Base-by-base conservation (phyloP, 768 basidiomycete species). In the Hysterangium stoloniferum region DNA sequence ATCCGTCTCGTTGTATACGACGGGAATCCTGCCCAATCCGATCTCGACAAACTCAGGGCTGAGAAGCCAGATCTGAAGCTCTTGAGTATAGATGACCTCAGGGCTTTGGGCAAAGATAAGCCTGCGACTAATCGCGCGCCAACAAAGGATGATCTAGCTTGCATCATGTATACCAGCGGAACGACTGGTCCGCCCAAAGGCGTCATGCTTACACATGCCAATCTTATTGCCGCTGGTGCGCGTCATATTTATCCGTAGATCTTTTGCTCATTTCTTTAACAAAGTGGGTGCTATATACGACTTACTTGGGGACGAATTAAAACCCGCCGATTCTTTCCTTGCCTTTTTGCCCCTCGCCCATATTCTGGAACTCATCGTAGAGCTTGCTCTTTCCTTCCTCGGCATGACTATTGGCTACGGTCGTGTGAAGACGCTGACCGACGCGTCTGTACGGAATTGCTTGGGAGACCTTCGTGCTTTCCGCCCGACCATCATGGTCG, bases 171-270 rank as follows among this genome's bases (percentile, higher is more conserved):
- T 73, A 99, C 96, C 13, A 79, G 81, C 53, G 87, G 95, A 20
- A 86, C 82, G 59, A 97, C 93, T 0, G 96, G 95, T 7, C 71
- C 88, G 7, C 96, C 95, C 29, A 99, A 98, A 68, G 95, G 95
- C 54, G 95, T 97, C 48, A 73, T 85, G 43, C 81, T 99, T 59
- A 86, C 81, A 1, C 93, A 98, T 63, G 67, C 74, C 40, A 96
- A 97, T 68, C 78, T 97, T 54, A 68, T 93, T 28, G 84, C 93
- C 0, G 82, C 87, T 15, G 62, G 66, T 67, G 40, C 46, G 63
- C 52, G 2, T 17, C 13, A 2, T 11, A 4, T 29, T 40, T 19
- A 29, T 19, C 7, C 20, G 25, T 31, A 32, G 15, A 9, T 15
- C 28, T 4, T 38, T 48, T n/a, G 19, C 27, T 37, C 29, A 42